These are phyloP conservation scores for Coleophoma crateriformis DNA, from an alignment of 2,329 filamentous ascomycete genomes.

Conservation along the genomic window DNA sequence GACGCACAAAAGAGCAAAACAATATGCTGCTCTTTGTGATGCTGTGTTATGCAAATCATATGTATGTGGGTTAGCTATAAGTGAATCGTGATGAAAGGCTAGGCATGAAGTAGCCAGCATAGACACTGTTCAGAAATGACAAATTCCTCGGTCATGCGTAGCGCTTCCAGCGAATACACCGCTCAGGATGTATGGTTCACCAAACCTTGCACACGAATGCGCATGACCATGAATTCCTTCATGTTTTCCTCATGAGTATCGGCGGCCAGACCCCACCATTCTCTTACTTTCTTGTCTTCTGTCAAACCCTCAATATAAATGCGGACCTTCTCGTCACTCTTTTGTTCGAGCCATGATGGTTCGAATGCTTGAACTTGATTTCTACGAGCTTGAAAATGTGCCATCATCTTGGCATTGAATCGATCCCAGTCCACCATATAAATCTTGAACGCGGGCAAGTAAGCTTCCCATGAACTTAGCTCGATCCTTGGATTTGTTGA, in stretches of 20 bases:
- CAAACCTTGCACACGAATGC: not conserved
- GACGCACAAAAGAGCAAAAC: too few relatives aligned
- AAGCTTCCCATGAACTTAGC: slow-evolving; percentile 37
- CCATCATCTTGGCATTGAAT: slow-evolving; percentile 44
- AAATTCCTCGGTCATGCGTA: too few relatives aligned
- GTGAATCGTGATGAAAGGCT: too few relatives aligned
- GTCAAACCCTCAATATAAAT: slow-evolving; percentile 54
- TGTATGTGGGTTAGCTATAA: too few relatives aligned
- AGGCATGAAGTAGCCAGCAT: too few relatives aligned
- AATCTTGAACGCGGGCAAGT: slow-evolving; percentile 42
- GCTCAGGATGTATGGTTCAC: too few relatives aligned
- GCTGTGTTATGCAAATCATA: too few relatives aligned
- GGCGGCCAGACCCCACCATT: slow-evolving; percentile 52
- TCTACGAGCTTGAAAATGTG: slow-evolving; percentile 47
- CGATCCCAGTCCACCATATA: slow-evolving; percentile 43
- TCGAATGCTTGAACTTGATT: slow-evolving; percentile 18
- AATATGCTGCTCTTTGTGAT: too few relatives aligned
- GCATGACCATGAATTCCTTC: slow-evolving; percentile 41
- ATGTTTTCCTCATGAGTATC: slow-evolving; percentile 54
- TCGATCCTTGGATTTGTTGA: slow-evolving; percentile 29
- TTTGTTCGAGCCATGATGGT: slow-evolving; percentile 28
- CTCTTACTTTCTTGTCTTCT: slow-evolving; percentile 57
- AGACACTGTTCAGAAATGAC: too few relatives aligned
- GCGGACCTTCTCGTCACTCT: slow-evolving; percentile 41
- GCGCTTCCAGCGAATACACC: too few relatives aligned